phyloP scores from a whole-genome alignment of 441 rosid species.

The Populus trichocarpa region DNA sequence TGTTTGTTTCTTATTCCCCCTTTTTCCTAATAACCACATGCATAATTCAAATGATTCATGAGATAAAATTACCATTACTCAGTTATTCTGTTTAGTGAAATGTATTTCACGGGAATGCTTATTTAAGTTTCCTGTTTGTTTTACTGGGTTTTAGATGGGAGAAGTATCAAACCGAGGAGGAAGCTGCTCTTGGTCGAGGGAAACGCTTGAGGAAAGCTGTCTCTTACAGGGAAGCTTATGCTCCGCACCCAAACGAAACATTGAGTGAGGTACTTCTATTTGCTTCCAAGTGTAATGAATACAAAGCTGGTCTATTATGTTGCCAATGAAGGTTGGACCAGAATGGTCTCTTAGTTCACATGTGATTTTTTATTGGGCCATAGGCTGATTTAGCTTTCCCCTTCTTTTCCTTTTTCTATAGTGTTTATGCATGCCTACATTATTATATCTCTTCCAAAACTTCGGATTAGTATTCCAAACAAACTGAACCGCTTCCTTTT shows the following conservation, averaged over 20 bases:
- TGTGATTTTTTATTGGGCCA: too few species aligned
- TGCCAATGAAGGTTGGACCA: conserved; percentile 6
- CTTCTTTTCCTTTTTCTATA: too few species aligned
- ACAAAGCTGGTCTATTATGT: conserved; percentile 6
- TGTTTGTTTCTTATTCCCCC: background rate
- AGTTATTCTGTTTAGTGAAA: background rate
- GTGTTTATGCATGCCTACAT: background rate
- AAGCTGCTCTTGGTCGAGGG: conserved; percentile 99
- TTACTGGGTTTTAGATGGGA: conserved; percentile 76
- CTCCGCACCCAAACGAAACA: conserved; percentile 62
- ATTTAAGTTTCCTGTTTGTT: conserved; percentile 10
- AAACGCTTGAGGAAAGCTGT: conserved; percentile 98
- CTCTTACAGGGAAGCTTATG: conserved; percentile 94
- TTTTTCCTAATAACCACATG: background rate
- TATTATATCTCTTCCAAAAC: background rate
- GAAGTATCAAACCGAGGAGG: conserved; percentile 97
- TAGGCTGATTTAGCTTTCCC: too few species aligned
- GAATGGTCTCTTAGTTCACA: background rate
- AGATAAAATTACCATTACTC: background rate
- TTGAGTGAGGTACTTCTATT: conserved; percentile 61
- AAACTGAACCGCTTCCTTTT: background rate
- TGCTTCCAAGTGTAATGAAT: conserved; percentile 4
- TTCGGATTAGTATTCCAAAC: background rate
- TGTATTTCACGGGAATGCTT: background rate
- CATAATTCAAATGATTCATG: background rate